A percentile compares a stretch with the other conserved stretches of the same genome.
Evolutionary conservation across 805 yeast species (phyloP).

Genomic region (Candida maesae): DNA sequence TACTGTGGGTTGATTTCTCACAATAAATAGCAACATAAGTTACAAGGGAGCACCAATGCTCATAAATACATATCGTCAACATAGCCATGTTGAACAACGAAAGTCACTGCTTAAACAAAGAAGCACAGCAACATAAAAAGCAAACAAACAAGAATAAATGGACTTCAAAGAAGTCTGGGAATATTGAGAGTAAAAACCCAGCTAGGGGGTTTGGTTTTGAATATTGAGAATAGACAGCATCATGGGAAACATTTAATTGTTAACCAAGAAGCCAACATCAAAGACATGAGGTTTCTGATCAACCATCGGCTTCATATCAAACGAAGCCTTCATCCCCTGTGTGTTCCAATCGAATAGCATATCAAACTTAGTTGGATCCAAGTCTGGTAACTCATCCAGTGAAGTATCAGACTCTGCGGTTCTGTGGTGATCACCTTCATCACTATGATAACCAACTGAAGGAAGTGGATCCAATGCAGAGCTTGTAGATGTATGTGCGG

Average conservation of each 20-base stretch:
- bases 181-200: no score
- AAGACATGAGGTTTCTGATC: constrained; percentile 3
- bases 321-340: neutral
- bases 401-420: constrained; percentile 13
- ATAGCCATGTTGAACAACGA: no score
- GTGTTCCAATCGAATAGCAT: constrained; percentile 16
- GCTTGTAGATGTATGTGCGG: no score
- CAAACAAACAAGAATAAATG: neutral
- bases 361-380: constrained; percentile 10
- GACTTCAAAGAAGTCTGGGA: neutral
- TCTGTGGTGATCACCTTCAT: neutral
- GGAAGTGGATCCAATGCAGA: constrained; percentile 3
- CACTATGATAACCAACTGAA: neutral
- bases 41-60: neutral
- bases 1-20: no score
- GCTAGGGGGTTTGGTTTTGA: no score
- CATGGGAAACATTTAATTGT: constrained; percentile 1
- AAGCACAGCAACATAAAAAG: neutral
- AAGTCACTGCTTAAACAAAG: neutral
- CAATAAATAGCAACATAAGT: no score
- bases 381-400: constrained; percentile 15
- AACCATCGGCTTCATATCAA: constrained; percentile 1
- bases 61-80: neutral
- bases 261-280: constrained; percentile 6
- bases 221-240: constrained; percentile 6